Base-by-base conservation (phyloP, 225 moss, liverwort and hornwort species). In the Marchantia polymorpha region DNA sequence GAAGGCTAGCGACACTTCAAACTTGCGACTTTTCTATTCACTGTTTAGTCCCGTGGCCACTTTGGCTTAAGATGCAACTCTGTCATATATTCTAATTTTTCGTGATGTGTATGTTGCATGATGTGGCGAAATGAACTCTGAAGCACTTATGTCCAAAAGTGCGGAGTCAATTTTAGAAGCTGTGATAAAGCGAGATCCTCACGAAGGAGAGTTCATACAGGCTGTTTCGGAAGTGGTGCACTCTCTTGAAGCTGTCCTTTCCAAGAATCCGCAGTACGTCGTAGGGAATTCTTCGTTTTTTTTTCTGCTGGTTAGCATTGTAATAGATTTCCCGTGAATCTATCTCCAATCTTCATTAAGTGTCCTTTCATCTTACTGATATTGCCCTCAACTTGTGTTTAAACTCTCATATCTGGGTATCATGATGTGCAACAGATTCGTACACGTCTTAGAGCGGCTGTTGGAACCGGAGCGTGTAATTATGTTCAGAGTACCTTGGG, bases 151-250 rank as follows among this genome's bases (percentile, higher is more conserved):
- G 82, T 83, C 83, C 64, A 89, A 86, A 83, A 86, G 84, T 77
- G 89, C 89, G 59, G 86, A 89, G 73, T 84, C 89, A 25, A 86
- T 89, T 52, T 48, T 89, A 63, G 89, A 94, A 90, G 92, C 93
- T 86, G 93, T 99, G 48, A 81, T 95, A 74, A 93, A 91, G 83
- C 89, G 97, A 82, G 97, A 99, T 81, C 94, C 94, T 52, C 91
- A 99, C 76, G 97, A 99, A 84, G 78, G 91, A 83, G 97, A 99
- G 84, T 99, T 86, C 70, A 95, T 99, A 86, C 97, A 99, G 85
- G 93, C 97, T 83, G 94, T 95, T 77, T 94, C 95, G 88, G 94
- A 99, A 89, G 93, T 99, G 87, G 93, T 99, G 76, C 91, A 92
- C 84, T 99, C 97, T 29, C 90, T 99, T 78, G 97, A 92, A 83